phyloP scores from a whole-genome alignment of 352 stramenopile genomes.

The Pythium insidiosum region DNA sequence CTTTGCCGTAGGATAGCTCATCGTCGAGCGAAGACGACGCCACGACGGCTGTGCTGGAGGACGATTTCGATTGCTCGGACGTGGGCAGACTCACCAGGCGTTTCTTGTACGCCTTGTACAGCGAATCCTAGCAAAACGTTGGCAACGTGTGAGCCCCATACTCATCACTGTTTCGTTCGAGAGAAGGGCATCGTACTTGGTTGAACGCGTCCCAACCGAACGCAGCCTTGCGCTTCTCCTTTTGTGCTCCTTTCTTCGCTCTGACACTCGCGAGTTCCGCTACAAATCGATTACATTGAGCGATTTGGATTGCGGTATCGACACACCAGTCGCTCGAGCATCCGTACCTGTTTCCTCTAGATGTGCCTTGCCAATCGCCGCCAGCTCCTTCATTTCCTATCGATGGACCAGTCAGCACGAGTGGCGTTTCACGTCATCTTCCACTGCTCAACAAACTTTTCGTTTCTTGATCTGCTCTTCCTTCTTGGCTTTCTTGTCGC shows the following conservation, averaged over 20 bases:
- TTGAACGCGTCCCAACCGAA: conserved; percentile 86
- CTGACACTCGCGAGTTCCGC: conserved; percentile 47
- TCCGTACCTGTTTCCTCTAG: conserved; percentile 56
- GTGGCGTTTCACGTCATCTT: not conserved
- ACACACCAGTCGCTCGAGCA: no score
- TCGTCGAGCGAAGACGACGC: conserved; percentile 25
- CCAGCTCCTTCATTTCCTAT: conserved; percentile 47
- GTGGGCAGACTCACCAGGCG: conserved; percentile 53
- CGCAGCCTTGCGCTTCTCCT: conserved; percentile 70
- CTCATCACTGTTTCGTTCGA: not conserved
- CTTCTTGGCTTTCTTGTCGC: conserved; percentile 55
- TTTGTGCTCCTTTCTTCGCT: conserved; percentile 57
- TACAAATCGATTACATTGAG: conserved; percentile 8
- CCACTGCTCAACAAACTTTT: conserved; percentile 21
- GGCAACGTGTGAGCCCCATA: not conserved
- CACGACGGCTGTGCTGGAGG: conserved; percentile 2
- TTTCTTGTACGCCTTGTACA: conserved; percentile 85
- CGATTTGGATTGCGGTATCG: no score
- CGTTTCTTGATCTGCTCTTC: conserved; percentile 43
- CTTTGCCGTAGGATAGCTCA: conserved; percentile 58
- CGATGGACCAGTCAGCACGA: not conserved
- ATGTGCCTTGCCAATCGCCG: conserved; percentile 36
- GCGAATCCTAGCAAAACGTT: conserved; percentile 35
- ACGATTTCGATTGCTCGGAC: conserved; percentile 7
- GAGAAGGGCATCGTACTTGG: conserved; percentile 15